Conservation (phyloP, 2,329 filamentous ascomycete species). For the Scopulariopsis brevicaulis region DNA sequence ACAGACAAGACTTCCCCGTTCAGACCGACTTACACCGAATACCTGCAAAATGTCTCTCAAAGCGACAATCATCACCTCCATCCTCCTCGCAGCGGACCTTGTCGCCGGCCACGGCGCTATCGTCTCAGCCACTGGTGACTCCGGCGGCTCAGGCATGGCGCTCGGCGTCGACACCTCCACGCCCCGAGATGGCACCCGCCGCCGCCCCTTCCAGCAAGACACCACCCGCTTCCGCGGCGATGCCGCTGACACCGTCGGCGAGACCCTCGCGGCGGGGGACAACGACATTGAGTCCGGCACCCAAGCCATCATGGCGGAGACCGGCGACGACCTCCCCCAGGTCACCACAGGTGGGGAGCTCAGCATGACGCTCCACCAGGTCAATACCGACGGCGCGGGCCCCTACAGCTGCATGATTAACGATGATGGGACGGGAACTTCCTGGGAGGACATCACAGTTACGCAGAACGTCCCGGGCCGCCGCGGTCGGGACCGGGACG, state of each 20-base stretch:
- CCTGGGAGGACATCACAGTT: slow-evolving; percentile 42
- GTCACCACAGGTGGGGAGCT: slow-evolving; percentile 43
- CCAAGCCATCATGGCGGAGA: slow-evolving; percentile 43
- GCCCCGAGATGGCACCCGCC: slow-evolving; percentile 48
- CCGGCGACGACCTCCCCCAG: slow-evolving; percentile 45
- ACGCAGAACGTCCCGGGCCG: slow-evolving; percentile 22
- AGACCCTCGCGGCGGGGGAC: slow-evolving; percentile 43
- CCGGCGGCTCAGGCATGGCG: slow-evolving; percentile 39
- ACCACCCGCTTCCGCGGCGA: slow-evolving; percentile 48
- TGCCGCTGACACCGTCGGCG: slow-evolving; percentile 39
- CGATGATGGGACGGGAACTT: slow-evolving; percentile 40
- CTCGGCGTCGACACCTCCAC: slow-evolving; percentile 40
- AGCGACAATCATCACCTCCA: slow-evolving; percentile 25
- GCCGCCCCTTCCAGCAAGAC: slow-evolving; percentile 53
- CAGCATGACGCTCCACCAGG: slow-evolving; percentile 49
- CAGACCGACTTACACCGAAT: not conserved
- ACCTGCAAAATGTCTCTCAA: slow-evolving; percentile 18
- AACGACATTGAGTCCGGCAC: slow-evolving; percentile 48
- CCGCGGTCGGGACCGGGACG: slow-evolving; percentile 28
- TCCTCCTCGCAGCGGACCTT: slow-evolving; percentile 41
- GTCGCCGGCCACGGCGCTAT: slow-evolving; percentile 52
- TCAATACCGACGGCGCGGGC: slow-evolving; percentile 56
- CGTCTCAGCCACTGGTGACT: slow-evolving; percentile 43
- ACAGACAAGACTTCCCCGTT: not conserved
- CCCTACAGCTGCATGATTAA: slow-evolving; percentile 57